These are phyloP conservation scores for Xylaria sp. DNA, from an alignment of 2,329 filamentous ascomycete genomes.

Conservation along the genomic window DNA sequence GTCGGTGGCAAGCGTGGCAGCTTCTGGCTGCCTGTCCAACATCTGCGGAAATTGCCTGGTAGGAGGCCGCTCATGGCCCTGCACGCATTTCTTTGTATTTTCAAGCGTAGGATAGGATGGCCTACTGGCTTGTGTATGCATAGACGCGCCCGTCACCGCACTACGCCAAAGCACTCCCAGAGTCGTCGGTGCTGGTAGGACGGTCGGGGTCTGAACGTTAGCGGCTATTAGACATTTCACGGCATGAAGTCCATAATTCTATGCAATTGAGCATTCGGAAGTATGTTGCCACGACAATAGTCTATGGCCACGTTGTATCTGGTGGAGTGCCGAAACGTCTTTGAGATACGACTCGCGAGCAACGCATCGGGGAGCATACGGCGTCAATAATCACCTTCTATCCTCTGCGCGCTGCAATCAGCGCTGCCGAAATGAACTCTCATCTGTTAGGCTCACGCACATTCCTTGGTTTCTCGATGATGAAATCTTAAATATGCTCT, in stretches of 20 bases:
- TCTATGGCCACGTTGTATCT: neutral
- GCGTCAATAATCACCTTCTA: neutral
- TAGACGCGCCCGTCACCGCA: no score
- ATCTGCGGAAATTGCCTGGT: neutral
- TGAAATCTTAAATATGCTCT: no score
- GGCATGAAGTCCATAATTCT: neutral
- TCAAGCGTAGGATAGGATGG: no score
- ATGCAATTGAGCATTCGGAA: neutral
- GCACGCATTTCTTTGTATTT: neutral
- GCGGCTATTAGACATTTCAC: neutral
- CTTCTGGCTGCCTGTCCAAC: neutral
- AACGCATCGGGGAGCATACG: neutral
- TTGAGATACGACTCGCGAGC: neutral
- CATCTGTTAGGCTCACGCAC: neutral
- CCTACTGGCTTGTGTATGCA: neutral
- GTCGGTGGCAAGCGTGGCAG: no score
- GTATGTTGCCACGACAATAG: neutral
- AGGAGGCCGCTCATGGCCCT: no score
- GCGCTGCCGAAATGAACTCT: neutral
- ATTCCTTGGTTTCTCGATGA: no score
- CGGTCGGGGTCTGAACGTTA: neutral
- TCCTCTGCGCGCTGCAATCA: neutral
- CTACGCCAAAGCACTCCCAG: neutral
- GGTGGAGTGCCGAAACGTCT: neutral
- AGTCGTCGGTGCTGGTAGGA: neutral